Evolutionary conservation across 495 filamentous ascomycete species (phyloP).

Genomic region (Penicillium lagena): DNA sequence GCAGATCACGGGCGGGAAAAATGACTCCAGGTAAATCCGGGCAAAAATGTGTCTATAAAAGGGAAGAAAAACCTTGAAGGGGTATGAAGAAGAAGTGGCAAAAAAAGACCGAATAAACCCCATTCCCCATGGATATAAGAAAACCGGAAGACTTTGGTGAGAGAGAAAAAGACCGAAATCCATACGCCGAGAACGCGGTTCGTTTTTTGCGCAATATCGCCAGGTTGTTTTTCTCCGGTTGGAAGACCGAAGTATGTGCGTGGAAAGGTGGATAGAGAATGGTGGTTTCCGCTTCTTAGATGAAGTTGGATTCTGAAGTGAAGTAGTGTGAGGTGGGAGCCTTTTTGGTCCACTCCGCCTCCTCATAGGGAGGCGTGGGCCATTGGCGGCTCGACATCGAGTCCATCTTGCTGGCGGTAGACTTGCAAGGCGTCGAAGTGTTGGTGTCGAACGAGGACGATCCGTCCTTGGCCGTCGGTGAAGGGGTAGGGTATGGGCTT

Average conservation of each 20-base stretch:
- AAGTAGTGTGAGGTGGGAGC: constrained; percentile 58
- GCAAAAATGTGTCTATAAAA: constrained; percentile 29
- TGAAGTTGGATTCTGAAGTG: constrained; percentile 49
- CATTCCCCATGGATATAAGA: constrained; percentile 7
- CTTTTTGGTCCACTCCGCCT: constrained; percentile 82
- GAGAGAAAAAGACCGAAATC: constrained; percentile 26
- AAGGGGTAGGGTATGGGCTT: constrained; percentile 89
- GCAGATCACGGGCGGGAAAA: constrained; percentile 19
- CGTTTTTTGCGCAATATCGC: constrained; percentile 21
- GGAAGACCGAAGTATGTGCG: constrained; percentile 2
- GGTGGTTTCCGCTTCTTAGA: constrained; percentile 27
- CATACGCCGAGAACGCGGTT: constrained; percentile 30
- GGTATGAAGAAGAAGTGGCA: constrained; percentile 7
- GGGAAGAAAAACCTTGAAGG: constrained; percentile 11
- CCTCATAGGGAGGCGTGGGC: constrained; percentile 94
- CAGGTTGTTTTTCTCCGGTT: constrained; percentile 20
- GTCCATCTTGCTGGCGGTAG: constrained; percentile 55
- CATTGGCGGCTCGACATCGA: constrained; percentile 61
- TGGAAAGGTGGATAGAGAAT: constrained; percentile 12
- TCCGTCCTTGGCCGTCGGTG: constrained; percentile 72
- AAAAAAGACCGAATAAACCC: constrained; percentile 10
- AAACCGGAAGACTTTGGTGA: constrained; percentile 17
- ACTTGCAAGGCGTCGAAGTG: constrained; percentile 42
- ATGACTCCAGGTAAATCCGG: constrained; percentile 14
- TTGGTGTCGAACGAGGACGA: constrained; percentile 58